phyloP scores from a whole-genome alignment of 73 alveolate species.

The Paramecium caudatum region DNA sequence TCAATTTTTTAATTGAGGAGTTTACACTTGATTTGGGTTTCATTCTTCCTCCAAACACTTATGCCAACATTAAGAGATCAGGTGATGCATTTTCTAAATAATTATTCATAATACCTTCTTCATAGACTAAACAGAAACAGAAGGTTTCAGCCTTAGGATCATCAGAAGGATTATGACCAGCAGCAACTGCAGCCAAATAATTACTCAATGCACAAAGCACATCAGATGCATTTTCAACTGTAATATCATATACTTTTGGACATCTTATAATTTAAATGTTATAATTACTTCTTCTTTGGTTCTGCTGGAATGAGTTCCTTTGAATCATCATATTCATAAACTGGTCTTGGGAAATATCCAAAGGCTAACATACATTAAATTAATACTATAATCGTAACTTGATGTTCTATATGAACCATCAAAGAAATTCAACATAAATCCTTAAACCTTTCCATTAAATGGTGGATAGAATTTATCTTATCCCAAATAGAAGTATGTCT shows the following conservation, averaged over 20 bases:
- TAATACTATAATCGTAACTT: slow-evolving; percentile 30
- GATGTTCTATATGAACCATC: slow-evolving; percentile 30
- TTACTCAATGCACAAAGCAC: not conserved
- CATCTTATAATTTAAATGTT: not conserved
- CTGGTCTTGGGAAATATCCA: not conserved
- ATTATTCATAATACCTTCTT: not conserved
- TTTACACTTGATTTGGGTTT: slow-evolving; percentile 7
- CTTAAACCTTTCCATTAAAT: slow-evolving; percentile 40
- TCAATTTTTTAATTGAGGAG: slow-evolving; percentile 24
- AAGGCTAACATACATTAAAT: not conserved
- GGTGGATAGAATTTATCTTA: slow-evolving; percentile 68
- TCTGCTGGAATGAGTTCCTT: slow-evolving; percentile 6
- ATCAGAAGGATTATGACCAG: slow-evolving; percentile 15
- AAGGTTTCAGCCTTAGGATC: slow-evolving; percentile 52
- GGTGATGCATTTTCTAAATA: slow-evolving; percentile 53
- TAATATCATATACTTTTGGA: not conserved
- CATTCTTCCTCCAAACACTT: slow-evolving; percentile 9
- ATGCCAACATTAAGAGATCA: slow-evolving; percentile 57
- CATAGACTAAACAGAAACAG: slow-evolving; percentile 69
- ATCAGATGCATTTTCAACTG: not conserved
- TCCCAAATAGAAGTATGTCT: slow-evolving; percentile 45
- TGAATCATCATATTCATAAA: not conserved
- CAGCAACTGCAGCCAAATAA: slow-evolving; percentile 13
- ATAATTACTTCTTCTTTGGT: slow-evolving; percentile 5
- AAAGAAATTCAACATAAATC: slow-evolving; percentile 46